Percentiles rank a stretch among this genome's conserved stretches.
Conservation (phyloP, 768 basidiomycete species). For the Sistotremastrum suecicum region DNA sequence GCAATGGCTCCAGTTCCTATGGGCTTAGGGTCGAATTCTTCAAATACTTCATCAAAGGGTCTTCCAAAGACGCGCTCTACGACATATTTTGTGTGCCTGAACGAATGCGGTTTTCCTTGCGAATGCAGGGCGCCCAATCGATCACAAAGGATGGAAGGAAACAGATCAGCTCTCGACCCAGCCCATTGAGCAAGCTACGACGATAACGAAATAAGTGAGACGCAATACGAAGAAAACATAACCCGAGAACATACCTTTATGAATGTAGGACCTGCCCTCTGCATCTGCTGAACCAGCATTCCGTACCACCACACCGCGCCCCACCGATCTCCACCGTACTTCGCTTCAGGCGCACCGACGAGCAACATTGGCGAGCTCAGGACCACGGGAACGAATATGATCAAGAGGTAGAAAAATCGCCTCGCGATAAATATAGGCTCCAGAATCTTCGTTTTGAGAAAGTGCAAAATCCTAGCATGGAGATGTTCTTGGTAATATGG, state of each 20-base stretch:
- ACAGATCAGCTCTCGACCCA: conserved; percentile 86
- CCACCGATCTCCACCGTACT: conserved; percentile 66
- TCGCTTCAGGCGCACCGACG: conserved; percentile 38
- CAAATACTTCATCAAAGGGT: conserved; percentile 81
- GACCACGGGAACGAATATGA: conserved; percentile 81
- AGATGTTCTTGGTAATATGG: conserved; percentile 27
- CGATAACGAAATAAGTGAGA: conserved; percentile 2
- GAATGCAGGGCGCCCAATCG: conserved; percentile 81
- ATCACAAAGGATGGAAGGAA: conserved; percentile 76
- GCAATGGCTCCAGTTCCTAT: conserved; percentile 99
- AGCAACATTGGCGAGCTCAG: conserved; percentile 74
- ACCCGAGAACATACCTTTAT: conserved; percentile 53
- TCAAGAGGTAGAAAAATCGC: conserved; percentile 72
- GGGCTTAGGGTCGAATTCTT: conserved; percentile 71
- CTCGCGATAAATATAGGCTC: conserved; percentile 76
- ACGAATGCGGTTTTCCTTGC: conserved; percentile 64
- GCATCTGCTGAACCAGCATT: conserved; percentile 81
- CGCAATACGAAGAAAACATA: neutral
- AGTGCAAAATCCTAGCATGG: conserved; percentile 23
- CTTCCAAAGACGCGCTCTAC: conserved; percentile 75
- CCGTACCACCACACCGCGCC: conserved; percentile 97
- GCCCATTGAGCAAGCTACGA: conserved; percentile 94
- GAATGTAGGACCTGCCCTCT: conserved; percentile 91
- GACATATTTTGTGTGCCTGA: conserved; percentile 64
- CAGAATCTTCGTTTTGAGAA: conserved; percentile 50